A percentile compares a stretch with the other conserved stretches of the same genome.
Evolutionary conservation across 2,329 filamentous ascomycete genomes (phyloP).

Genomic region (Colletotrichum sidae): DNA sequence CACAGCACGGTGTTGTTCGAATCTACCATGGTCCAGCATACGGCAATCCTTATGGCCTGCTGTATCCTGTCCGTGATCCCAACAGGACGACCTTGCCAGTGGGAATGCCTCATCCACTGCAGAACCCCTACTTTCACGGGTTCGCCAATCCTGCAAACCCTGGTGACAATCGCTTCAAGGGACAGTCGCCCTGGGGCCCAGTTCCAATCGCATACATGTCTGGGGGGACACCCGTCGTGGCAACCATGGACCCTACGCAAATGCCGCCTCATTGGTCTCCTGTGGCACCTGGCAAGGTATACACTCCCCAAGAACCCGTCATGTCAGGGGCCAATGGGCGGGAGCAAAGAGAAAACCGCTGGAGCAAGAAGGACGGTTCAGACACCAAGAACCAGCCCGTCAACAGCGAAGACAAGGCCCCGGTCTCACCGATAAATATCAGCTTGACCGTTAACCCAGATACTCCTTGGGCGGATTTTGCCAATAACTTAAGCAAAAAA

Average conservation of each 20-base stretch:
- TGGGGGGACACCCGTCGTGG: slow-evolving; percentile 21
- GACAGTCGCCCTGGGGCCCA: slow-evolving; percentile 33
- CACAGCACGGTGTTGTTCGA: slow-evolving; percentile 62
- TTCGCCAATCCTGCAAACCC: slow-evolving; percentile 44
- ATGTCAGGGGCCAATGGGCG: slow-evolving; percentile 31
- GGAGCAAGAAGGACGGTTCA: background rate
- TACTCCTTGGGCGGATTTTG: slow-evolving; percentile 33
- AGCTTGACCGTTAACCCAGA: slow-evolving; percentile 34
- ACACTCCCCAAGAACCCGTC: slow-evolving; percentile 14
- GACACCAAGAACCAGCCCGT: slow-evolving; percentile 7
- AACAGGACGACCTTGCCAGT: slow-evolving; percentile 49
- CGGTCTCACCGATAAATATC: slow-evolving; percentile 32
- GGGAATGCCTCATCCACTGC: slow-evolving; percentile 56
- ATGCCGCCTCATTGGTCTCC: slow-evolving; percentile 21
- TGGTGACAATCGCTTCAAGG: slow-evolving; percentile 24
- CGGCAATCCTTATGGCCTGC: slow-evolving; percentile 59
- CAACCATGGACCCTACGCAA: slow-evolving; percentile 25
- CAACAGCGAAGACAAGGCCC: slow-evolving; percentile 11
- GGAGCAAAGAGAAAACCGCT: slow-evolving; percentile 38
- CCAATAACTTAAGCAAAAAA: slow-evolving; percentile 22
- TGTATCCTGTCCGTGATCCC: slow-evolving; percentile 58
- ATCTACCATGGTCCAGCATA: slow-evolving; percentile 69
- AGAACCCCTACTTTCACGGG: slow-evolving; percentile 57
- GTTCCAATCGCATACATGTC: slow-evolving; percentile 19
- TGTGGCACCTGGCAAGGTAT: slow-evolving; percentile 14